A percentile compares a stretch with the other conserved stretches of the same genome.
Conservation (phyloP, 495 filamentous ascomycete species). For the Hypoxylon trugodes region DNA sequence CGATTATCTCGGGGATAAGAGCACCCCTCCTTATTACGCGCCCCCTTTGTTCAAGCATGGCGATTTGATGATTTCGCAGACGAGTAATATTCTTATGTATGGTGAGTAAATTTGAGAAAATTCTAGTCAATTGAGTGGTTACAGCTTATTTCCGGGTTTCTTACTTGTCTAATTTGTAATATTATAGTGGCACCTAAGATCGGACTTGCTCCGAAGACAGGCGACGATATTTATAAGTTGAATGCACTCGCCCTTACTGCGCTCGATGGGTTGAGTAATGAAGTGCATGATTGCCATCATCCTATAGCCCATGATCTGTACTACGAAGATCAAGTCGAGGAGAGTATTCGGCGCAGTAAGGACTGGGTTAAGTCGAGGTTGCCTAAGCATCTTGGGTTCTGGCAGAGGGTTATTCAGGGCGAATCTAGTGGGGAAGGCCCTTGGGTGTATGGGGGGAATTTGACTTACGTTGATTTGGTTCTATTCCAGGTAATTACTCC, state of each 20-base stretch:
- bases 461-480: slow-evolving; percentile 66
- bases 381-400: slow-evolving; percentile 63
- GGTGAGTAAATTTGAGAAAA: too few species aligned
- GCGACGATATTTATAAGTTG: slow-evolving; percentile 47
- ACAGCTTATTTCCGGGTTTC: too few species aligned
- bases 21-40: slow-evolving; percentile 46
- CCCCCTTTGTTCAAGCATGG: slow-evolving; percentile 59
- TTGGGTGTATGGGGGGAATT: slow-evolving; percentile 55
- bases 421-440: slow-evolving; percentile 45
- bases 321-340: slow-evolving; percentile 65
- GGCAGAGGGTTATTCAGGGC: slow-evolving; percentile 56
- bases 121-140: too few species aligned
- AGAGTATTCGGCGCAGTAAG: slow-evolving; percentile 52
- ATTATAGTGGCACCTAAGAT: slow-evolving; percentile 56
- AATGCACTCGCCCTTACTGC: slow-evolving; percentile 37
- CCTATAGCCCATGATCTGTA: slow-evolving; percentile 55
- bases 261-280: slow-evolving; percentile 53
- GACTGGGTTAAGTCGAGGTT: slow-evolving; percentile 57
- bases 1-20: not conserved
- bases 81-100: slow-evolving; percentile 62
- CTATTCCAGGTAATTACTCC: slow-evolving; percentile 56
- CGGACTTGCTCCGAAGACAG: slow-evolving; percentile 44
- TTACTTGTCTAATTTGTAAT: too few species aligned
- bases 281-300: slow-evolving; percentile 45
- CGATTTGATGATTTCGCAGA: slow-evolving; percentile 56